Base-by-base conservation (phyloP, 1,139 yeast genomes). In the Blastobotrys ciferrii region DNA sequence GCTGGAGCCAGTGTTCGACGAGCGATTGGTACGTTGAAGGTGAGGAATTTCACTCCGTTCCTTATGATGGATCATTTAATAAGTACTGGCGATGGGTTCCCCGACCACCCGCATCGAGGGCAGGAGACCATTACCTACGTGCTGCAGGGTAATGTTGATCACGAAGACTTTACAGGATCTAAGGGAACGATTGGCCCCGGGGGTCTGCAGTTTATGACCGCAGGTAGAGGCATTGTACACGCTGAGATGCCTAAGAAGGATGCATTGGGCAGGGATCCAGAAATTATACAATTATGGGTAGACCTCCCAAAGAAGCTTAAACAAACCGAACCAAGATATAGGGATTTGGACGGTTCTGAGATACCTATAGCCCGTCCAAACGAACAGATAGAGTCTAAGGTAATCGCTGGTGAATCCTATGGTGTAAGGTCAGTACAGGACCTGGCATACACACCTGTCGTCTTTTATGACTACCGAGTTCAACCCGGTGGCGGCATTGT, bases 181-280 rank as follows among this genome's bases (percentile, higher is more conserved):
- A 76, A 78, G 50, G 96, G 96, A 47, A 75, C 87, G 17, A 71
- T 89, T 49, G 78, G 80, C 52, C 83, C 91, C 17, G 97, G 96
- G 45, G 97, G 89, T 64, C 73, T 89, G 58, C 97, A 89, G 69
- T 88, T 89, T 64, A 89, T 89, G 95, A 89, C 96, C 49, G 96
- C 96, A 6, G 96, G 97, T 49, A 78, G 76, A 58, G 97, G 96
- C 48, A 80, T 88, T 40, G 88, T 87, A 35, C 96, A 88, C 62
- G 79, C 89, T 4, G 95, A 87, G 62, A 85, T 87, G 81, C 96
- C 96, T n/a, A 79, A 85, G 30, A 73, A 75, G 36, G 75, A 74
- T 56, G 73, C 74, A 6, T 81, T 80, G 55, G 85, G 50, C 18
- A 54, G 48, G 15, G 33, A 45, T 14, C 80, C 82, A 33, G 77